Percentiles rank a stretch among this genome's conserved stretches.
Evolutionary conservation across 2,329 filamentous ascomycete genomes (phyloP).

Genomic region (Epichloe scottii): DNA sequence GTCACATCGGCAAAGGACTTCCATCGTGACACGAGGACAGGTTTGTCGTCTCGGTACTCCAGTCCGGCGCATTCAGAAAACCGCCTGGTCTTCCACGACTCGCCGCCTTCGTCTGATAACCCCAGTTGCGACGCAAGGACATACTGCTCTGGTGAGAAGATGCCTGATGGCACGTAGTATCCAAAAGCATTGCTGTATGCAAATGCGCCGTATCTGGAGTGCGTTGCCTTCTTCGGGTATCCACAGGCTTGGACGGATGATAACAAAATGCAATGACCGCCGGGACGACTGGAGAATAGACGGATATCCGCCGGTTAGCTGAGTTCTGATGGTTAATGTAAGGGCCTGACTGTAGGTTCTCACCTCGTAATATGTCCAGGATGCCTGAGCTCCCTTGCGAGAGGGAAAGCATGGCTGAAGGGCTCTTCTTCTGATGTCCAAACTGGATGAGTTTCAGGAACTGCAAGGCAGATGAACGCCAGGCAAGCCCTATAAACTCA

Average conservation of each 20-base stretch:
- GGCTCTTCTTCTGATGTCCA: constrained; percentile 13
- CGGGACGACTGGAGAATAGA: constrained; percentile 40
- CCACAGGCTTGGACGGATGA: constrained; percentile 56
- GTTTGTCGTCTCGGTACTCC: constrained; percentile 36
- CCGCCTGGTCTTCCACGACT: constrained; percentile 67
- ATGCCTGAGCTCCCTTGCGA: constrained; percentile 48
- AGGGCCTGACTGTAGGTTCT: background rate
- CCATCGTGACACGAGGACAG: background rate
- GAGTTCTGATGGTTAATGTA: background rate
- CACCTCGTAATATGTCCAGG: constrained; percentile 59
- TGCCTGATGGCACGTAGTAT: constrained; percentile 65
- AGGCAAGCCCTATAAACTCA: constrained; percentile 53
- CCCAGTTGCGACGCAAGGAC: constrained; percentile 48
- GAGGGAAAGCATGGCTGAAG: constrained; percentile 41
- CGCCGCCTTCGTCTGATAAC: constrained; percentile 45
- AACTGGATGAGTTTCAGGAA: too few species aligned
- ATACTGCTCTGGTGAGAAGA: constrained; percentile 45
- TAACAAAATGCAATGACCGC: constrained; percentile 62
- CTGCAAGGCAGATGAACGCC: constrained; percentile 63
- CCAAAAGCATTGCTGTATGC: constrained; percentile 66
- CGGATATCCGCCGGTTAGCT: background rate
- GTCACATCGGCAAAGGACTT: background rate
- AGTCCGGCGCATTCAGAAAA: constrained; percentile 52
- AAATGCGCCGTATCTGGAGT: constrained; percentile 71
- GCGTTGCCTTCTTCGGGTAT: constrained; percentile 69